Percentiles rank a stretch among this genome's conserved stretches.
These are phyloP conservation scores for Aotearoamyces nothofagi DNA, from an alignment of 2,329 filamentous ascomycete genomes.

Conservation along the genomic window DNA sequence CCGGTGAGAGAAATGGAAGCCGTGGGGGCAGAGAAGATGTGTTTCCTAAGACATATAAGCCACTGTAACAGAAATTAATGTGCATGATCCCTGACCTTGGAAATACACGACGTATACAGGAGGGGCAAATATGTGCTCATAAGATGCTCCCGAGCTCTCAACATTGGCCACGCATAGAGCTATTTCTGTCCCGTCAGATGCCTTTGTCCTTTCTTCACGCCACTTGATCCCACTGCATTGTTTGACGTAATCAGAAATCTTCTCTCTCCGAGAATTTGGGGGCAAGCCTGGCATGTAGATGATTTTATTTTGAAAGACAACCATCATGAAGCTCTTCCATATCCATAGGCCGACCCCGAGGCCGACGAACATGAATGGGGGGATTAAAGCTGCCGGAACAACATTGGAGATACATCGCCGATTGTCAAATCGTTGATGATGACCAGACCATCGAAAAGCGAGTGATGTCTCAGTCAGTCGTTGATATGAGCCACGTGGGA, in stretches of 20 bases:
- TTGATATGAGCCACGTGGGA: no score
- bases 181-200: constrained; percentile 50
- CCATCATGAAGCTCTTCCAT: constrained; percentile 58
- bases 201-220: constrained; percentile 44
- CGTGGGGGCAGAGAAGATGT: constrained; percentile 41
- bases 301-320: constrained; percentile 67
- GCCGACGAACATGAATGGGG: constrained; percentile 51
- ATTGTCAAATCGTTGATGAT: no score
- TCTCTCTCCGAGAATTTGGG: constrained; percentile 53
- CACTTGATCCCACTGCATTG: constrained; percentile 49
- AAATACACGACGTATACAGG: constrained; percentile 40
- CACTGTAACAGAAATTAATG: no score
- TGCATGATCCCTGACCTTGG: constrained; percentile 31
- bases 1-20: constrained; percentile 37
- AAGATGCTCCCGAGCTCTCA: no score
- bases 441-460: no score
- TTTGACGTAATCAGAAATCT: constrained; percentile 44
- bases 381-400: constrained; percentile 11
- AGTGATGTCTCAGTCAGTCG: no score
- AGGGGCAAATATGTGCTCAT: no score
- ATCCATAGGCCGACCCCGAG: constrained; percentile 49
- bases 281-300: constrained; percentile 69
- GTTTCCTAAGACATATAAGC: constrained; percentile 31
- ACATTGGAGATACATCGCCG: constrained; percentile 6
- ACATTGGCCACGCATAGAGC: constrained; percentile 34